phyloP scores from a whole-genome alignment of 1,284 basidiomycete genomes.

The Retiboletus flavoniger region DNA sequence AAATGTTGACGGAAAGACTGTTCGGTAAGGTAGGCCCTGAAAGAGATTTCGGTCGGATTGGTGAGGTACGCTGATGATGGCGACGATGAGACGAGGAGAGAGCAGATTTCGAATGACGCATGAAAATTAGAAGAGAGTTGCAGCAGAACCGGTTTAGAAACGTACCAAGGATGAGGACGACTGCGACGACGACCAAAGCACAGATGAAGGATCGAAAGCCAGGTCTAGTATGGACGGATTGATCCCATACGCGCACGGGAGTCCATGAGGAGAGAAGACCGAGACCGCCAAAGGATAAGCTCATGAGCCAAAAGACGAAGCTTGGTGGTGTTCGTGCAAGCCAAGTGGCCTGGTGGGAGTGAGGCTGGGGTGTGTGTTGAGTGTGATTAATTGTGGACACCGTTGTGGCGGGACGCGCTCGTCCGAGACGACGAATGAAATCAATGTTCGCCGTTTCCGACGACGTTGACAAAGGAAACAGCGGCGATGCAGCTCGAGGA shows the following conservation, averaged over 20 bases:
- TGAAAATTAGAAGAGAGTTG: neutral
- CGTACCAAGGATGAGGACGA: constrained; percentile 72
- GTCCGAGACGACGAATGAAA: constrained; percentile 9
- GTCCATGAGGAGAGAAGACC: constrained; percentile 59
- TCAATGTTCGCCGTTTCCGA: constrained; percentile 17
- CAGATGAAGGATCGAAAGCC: constrained; percentile 69
- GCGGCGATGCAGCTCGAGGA: neutral
- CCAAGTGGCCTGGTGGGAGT: constrained; percentile 17
- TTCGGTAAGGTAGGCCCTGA: constrained; percentile 91
- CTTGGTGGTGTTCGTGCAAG: constrained; percentile 13
- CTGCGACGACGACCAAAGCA: constrained; percentile 61
- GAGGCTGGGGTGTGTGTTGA: constrained; percentile 18
- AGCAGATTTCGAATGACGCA: constrained; percentile 11
- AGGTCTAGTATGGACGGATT: constrained; percentile 51
- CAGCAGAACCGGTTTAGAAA: constrained; percentile 1
- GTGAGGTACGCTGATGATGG: constrained; percentile 78
- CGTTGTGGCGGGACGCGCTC: constrained; percentile 20
- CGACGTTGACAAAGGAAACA: constrained; percentile 21
- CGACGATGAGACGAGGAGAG: constrained; percentile 7
- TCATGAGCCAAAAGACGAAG: constrained; percentile 53
- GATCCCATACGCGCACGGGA: constrained; percentile 50
- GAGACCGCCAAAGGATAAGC: constrained; percentile 61
- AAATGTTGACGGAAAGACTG: constrained; percentile 93
- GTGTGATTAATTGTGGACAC: constrained; percentile 30
- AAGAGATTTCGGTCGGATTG: constrained; percentile 89